A percentile compares a stretch with the other conserved stretches of the same genome.
Evolutionary conservation across 495 filamentous ascomycete species (phyloP).

Genomic region (Penicillium pulvis): DNA sequence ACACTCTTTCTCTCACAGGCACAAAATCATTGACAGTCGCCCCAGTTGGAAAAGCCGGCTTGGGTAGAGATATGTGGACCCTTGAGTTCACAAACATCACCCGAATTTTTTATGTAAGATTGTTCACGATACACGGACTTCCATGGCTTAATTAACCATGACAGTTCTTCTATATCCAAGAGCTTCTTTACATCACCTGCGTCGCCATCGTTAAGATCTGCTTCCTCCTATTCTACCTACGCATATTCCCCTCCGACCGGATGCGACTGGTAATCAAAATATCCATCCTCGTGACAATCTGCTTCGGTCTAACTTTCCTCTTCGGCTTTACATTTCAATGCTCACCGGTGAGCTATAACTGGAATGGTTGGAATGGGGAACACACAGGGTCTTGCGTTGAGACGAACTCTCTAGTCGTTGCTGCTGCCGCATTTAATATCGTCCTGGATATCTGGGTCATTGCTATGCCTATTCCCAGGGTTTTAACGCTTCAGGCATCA

Average conservation of each 20-base stretch:
- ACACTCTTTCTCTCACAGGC: background rate
- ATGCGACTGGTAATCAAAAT: slow-evolving; percentile 23
- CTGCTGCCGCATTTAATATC: slow-evolving; percentile 40
- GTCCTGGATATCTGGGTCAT: slow-evolving; percentile 47
- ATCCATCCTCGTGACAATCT: slow-evolving; percentile 27
- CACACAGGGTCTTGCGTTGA: slow-evolving; percentile 36
- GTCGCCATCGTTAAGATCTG: slow-evolving; percentile 19
- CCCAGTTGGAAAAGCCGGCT: slow-evolving; percentile 18
- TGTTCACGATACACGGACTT: background rate
- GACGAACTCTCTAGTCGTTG: slow-evolving; percentile 29
- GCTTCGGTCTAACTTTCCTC: slow-evolving; percentile 33
- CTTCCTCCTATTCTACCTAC: slow-evolving; percentile 34
- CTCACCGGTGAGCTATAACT: slow-evolving; percentile 37
- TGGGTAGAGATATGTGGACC: slow-evolving; percentile 26
- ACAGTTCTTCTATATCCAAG: slow-evolving; percentile 22
- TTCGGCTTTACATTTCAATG: slow-evolving; percentile 38
- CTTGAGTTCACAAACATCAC: slow-evolving; percentile 17
- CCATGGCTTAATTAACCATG: background rate
- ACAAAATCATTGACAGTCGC: background rate
- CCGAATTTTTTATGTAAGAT: slow-evolving; percentile 18
- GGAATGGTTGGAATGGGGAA: slow-evolving; percentile 37
- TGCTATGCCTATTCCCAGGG: slow-evolving; percentile 33
- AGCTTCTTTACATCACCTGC: slow-evolving; percentile 20
- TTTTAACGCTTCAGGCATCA: slow-evolving; percentile 24
- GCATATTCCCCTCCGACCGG: slow-evolving; percentile 33